Base-by-base conservation (phyloP, 257 asterid species). In the Salvia splendens region DNA sequence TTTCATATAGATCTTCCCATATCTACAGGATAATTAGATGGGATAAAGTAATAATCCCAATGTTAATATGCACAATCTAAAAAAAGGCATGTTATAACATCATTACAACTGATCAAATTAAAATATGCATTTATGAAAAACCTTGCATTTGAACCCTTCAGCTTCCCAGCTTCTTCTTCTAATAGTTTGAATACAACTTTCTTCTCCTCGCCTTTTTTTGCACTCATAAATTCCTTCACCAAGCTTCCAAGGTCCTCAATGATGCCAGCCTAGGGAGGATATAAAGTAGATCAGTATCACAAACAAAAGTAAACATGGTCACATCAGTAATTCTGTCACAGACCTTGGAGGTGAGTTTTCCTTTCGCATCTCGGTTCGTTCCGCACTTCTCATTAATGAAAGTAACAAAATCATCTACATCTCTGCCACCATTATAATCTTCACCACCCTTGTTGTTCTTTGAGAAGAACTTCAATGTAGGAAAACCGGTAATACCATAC, bases 401-500 rank as follows among this genome's bases (percentile, higher is more conserved):
- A 24, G 82, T 76, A 64, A 93, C 92, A 61, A 93, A 86, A 74
- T 84, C 82, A 8, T 74, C 78, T 38, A 77, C 17, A 74, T 70
- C 82, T 55, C 85, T 57, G 49, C 80, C 85, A 63, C 97, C 97
- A 6, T 90, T 95, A 79, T 85, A 90, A 70, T 88, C 95, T 79
- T 90, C 97, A 81, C 99, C 99, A 36, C 82, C 96, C 79, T 90
- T 93, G 82, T 88, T 93, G 74, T 79, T 84, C 91, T 86, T 93
- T 3, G 99, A 95, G 86, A 93, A 93, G 86, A 93, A 93, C 66
- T 91, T 93, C 73, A 80, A 46, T 14, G 82, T 80, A 5, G 85
- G 85, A 48, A 58, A 77, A 53, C 82, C 82, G 30, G 82, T 74
- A 50, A 80, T 78, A 51, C 73, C 85, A 67, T 66, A 77, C 74